These are phyloP conservation scores for Plasmodium vivax DNA, from an alignment of 169 alveolate species.

Conservation along the genomic window DNA sequence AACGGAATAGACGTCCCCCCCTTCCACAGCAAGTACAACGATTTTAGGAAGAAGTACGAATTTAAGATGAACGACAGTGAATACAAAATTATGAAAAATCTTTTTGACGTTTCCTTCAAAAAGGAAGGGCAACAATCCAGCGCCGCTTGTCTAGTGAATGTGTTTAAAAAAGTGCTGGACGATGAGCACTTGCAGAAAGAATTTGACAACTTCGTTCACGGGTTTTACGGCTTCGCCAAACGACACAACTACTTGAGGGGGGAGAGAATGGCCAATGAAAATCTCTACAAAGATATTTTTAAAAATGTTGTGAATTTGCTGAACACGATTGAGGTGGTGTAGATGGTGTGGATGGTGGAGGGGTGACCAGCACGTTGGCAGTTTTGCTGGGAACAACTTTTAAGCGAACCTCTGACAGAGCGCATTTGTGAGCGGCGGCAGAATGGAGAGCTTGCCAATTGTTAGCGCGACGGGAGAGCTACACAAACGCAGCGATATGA, in stretches of 20 bases:
- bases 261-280: not conserved
- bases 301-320: not conserved
- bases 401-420: too few relatives aligned
- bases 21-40: conserved; percentile 12
- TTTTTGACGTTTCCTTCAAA: not conserved
- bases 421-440: too few relatives aligned
- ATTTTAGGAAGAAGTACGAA: not conserved
- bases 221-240: not conserved
- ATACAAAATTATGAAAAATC: not conserved
- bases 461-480: too few relatives aligned
- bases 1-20: not conserved
- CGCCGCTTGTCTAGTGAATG: not conserved
- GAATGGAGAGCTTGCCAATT: too few relatives aligned
- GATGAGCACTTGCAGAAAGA: not conserved
- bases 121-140: not conserved
- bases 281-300: not conserved
- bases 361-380: not conserved
- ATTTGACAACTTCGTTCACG: not conserved
- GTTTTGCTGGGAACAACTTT: not conserved
- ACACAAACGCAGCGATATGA: too few relatives aligned
- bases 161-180: not conserved
- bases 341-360: not conserved
- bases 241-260: not conserved
- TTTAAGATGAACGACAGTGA: not conserved
- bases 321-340: not conserved